phyloP scores from a whole-genome alignment of 1,284 basidiomycete genomes.

The Boletus coffeatus region DNA sequence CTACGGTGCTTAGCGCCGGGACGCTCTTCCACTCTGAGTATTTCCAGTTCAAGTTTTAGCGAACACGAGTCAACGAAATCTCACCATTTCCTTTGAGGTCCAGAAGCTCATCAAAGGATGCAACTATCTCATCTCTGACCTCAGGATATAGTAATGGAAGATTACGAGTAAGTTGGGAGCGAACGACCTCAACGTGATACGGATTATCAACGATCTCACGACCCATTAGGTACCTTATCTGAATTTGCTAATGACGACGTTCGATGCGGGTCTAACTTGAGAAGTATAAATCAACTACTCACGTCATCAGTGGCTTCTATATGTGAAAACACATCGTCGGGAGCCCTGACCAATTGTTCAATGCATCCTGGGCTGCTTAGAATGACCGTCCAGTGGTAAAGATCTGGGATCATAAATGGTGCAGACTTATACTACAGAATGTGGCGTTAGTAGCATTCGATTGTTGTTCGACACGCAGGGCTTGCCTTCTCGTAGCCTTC shows the following conservation, averaged over 20 bases:
- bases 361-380: constrained; percentile 31
- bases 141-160: constrained; percentile 23
- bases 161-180: constrained; percentile 29
- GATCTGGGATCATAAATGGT: constrained; percentile 38
- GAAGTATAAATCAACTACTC: background rate
- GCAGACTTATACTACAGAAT: constrained; percentile 16
- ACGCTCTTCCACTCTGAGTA: constrained; percentile 30
- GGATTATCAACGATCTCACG: constrained; percentile 19
- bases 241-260: constrained; percentile 13
- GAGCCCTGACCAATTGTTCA: constrained; percentile 37
- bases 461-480: background rate
- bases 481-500: background rate
- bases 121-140: constrained; percentile 31
- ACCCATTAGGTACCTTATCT: constrained; percentile 27
- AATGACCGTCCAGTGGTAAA: constrained; percentile 37
- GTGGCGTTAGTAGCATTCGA: background rate
- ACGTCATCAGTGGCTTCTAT: constrained; percentile 33
- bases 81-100: constrained; percentile 18
- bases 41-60: background rate
- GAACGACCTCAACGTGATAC: constrained; percentile 25
- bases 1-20: constrained; percentile 8
- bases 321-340: constrained; percentile 36
- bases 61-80: background rate
- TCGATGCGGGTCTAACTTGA: background rate
- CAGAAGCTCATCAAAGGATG: constrained; percentile 25